Conservation (phyloP, 2,329 filamentous ascomycete genomes). For the Colletotrichum limetticola region DNA sequence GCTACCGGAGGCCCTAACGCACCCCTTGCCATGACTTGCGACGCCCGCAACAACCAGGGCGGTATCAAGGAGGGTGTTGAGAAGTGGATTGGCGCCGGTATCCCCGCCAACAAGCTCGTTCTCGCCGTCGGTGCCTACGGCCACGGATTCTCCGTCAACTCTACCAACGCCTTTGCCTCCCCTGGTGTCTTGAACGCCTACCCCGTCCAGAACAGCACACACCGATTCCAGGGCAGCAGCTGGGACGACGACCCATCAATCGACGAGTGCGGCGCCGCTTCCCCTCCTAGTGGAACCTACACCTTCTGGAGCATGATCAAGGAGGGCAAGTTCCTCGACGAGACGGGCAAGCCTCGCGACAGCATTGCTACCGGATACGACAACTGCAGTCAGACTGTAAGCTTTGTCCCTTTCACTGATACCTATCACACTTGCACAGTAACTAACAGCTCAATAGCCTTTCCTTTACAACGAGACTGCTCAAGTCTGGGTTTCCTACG, state of each 20-base stretch:
- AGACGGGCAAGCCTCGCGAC: constrained; percentile 18
- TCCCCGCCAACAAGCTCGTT: constrained; percentile 28
- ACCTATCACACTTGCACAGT: no score
- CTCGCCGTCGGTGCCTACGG: constrained; percentile 31
- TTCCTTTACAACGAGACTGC: constrained; percentile 22
- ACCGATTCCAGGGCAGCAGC: constrained; percentile 34
- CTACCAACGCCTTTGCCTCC: constrained; percentile 18
- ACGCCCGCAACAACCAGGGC: constrained; percentile 32
- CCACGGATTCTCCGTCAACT: constrained; percentile 33
- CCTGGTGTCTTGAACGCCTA: constrained; percentile 28
- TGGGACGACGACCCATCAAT: constrained; percentile 31
- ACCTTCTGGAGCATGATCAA: constrained; percentile 25
- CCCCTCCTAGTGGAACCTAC: constrained; percentile 27
- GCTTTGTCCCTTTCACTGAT: not conserved
- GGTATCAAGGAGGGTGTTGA: constrained; percentile 28
- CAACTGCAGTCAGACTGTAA: constrained; percentile 31
- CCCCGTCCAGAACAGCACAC: constrained; percentile 26
- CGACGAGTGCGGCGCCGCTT: constrained; percentile 29
- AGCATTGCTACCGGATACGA: constrained; percentile 22
- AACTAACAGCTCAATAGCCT: not conserved
- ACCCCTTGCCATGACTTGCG: constrained; percentile 16
- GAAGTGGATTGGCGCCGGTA: constrained; percentile 27
- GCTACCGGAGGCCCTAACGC: constrained; percentile 30
- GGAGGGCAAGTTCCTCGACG: constrained; percentile 29
- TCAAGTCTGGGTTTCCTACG: constrained; percentile 34